These are phyloP conservation scores for Magnaporthiopsis incrustans DNA, from an alignment of 2,329 filamentous ascomycete species.

Conservation along the genomic window DNA sequence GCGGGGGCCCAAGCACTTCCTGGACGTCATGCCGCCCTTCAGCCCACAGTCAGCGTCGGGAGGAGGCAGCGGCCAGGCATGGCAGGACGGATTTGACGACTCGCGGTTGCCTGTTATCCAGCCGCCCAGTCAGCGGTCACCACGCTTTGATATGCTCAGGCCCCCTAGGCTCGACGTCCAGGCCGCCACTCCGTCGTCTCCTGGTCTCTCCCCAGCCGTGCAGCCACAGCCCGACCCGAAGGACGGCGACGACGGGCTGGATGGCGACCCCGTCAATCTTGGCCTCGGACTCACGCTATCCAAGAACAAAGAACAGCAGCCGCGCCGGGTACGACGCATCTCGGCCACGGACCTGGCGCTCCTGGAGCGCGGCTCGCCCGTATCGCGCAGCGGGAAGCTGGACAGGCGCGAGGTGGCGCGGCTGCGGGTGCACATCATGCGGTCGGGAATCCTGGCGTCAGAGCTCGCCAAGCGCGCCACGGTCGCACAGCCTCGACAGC, in stretches of 20 bases:
- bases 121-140: conserved; percentile 31
- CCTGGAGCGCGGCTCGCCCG: not conserved
- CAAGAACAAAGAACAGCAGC: not conserved
- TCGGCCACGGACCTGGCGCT: not conserved
- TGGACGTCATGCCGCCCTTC: conserved; percentile 46
- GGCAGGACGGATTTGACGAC: not conserved
- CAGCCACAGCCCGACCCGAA: not conserved
- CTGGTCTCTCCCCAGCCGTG: not conserved
- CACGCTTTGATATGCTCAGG: conserved; percentile 39
- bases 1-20: conserved; percentile 30
- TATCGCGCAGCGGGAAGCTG: conserved; percentile 20
- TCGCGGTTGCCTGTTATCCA: conserved; percentile 16
- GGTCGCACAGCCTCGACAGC: conserved; percentile 27
- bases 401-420: conserved; percentile 71
- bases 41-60: conserved; percentile 8
- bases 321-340: not conserved
- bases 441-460: conserved; percentile 82
- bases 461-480: conserved; percentile 65
- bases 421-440: conserved; percentile 67
- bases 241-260: not conserved
- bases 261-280: not conserved
- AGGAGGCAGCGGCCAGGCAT: not conserved
- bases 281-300: not conserved
- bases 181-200: conserved; percentile 10
- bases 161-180: conserved; percentile 40